Evolutionary conservation across 768 basidiomycete genomes (phyloP), one percentile per base, ranked within the genome.

Genomic region (Hydnum rufescens): DNA sequence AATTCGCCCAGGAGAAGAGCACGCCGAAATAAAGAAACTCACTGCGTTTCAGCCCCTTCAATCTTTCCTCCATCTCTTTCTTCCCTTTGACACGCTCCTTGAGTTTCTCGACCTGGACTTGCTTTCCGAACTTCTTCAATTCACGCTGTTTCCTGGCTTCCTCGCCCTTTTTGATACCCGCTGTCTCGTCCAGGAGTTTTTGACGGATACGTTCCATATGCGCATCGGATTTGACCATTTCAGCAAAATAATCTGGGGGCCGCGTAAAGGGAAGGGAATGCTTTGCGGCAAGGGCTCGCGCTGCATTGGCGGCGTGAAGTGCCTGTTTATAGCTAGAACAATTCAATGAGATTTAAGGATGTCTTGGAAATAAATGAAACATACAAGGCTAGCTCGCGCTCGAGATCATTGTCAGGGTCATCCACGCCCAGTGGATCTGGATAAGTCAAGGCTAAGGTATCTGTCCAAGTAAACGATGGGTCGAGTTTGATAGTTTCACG

Each of bases 201-300:
- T 88, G 81, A 51, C 95, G 82, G 58, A 97, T 85, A 54, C 89
- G 78, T 64, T 95, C 89, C 95, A 99, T 99, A 66, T 99, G 95
- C 4, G 83, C 70, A 60, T 99, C 95, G 30, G 80, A 81, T 66
- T 97, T 96, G 58, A 96, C 82, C 93, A 97, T 97, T 67, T 97
- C 93, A 23, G 93, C 93, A 58, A 93, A 97, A 64, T 90, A 97
- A 66, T 96, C 93, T 0, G 76, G 59, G 0, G 95, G 95, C 13
- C 93, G 82, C 5, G 85, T 82, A 67, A 95, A 97, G 0, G 90
- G 79, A 54, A 89, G 69, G 39, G 49, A 51, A 63, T 80, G 74
- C 59, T 84, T 80, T 8, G 73, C 67, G n/a, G 86, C 86, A n/a
- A 89, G 75, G 2, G 71, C 62, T 50, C 76, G 78, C 2, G 89